These are phyloP conservation scores for Arxiozyma bovina DNA, from an alignment of 1,139 yeast species.

Conservation along the genomic window DNA sequence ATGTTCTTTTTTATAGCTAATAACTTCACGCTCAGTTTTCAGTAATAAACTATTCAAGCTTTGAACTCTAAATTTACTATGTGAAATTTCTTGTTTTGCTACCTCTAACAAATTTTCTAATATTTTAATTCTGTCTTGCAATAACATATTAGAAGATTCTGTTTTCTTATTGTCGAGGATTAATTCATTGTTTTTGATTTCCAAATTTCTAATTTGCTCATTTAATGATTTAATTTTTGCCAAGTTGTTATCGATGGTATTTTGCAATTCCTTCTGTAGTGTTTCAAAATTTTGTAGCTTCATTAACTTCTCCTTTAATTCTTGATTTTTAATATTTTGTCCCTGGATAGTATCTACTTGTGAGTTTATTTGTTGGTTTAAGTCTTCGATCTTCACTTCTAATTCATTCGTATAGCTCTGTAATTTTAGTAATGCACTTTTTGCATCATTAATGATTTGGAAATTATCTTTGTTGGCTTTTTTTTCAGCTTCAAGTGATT, in stretches of 20 bases:
- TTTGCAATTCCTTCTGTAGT: background rate
- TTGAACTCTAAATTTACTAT: background rate
- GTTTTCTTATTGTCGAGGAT: slow-evolving; percentile 27
- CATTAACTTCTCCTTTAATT: background rate
- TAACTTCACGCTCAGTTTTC: background rate
- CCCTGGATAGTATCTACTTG: background rate
- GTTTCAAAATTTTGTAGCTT: background rate
- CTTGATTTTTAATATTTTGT: background rate
- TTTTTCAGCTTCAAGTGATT: slow-evolving; percentile 37
- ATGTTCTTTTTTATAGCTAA: background rate
- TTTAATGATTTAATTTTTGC: background rate
- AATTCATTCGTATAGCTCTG: slow-evolving; percentile 46
- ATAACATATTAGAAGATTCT: background rate
- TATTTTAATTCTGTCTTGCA: background rate
- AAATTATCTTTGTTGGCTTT: slow-evolving; percentile 36
- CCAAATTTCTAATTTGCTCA: background rate
- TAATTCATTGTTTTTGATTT: background rate
- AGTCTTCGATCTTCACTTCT: slow-evolving; percentile 30
- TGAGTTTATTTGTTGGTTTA: background rate
- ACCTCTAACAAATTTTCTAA: background rate
- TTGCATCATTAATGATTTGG: slow-evolving; percentile 29
- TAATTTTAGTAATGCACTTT: slow-evolving; percentile 55
- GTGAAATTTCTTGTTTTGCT: background rate
- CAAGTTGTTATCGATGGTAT: background rate
- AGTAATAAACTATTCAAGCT: background rate